Evolutionary conservation across 2,329 filamentous ascomycete genomes (phyloP).

Genomic region (Hortaea werneckii): DNA sequence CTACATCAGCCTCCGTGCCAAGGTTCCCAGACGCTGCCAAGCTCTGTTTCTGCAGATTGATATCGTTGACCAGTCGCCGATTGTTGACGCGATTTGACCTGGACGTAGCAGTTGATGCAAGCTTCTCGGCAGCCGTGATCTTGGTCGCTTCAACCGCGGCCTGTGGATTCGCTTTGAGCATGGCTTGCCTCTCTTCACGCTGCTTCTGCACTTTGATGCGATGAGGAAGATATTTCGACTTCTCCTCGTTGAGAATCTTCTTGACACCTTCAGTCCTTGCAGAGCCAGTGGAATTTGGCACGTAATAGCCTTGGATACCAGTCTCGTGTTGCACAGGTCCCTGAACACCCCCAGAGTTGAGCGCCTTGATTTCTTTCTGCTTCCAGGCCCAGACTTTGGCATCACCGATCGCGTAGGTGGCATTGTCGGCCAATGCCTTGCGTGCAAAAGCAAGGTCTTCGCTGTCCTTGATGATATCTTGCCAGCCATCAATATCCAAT

Average conservation of each 20-base stretch:
- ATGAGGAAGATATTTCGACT: slow-evolving; percentile 95
- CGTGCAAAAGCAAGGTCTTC: slow-evolving; percentile 53
- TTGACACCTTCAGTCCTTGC: slow-evolving; percentile 89
- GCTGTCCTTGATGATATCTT: slow-evolving; percentile 57
- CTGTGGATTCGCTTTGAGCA: slow-evolving; percentile 53
- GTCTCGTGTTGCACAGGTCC: slow-evolving; percentile 45
- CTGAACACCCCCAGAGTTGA: slow-evolving; percentile 47
- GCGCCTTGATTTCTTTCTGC: slow-evolving; percentile 60
- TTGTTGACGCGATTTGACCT: slow-evolving; percentile 93
- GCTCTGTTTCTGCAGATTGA: slow-evolving; percentile 84
- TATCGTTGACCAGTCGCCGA: slow-evolving; percentile 83
- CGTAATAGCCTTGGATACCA: slow-evolving; percentile 61
- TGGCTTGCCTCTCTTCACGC: slow-evolving; percentile 81
- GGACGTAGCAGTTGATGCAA: slow-evolving; percentile 77
- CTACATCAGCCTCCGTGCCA: slow-evolving; percentile 61
- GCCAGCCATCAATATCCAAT: slow-evolving; percentile 62
- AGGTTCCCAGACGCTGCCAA: slow-evolving; percentile 49
- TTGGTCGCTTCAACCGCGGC: slow-evolving; percentile 59
- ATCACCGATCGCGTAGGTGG: slow-evolving; percentile 44
- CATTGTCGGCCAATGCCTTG: slow-evolving; percentile 38
- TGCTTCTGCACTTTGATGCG: slow-evolving; percentile 92
- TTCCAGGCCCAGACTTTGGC: slow-evolving; percentile 58
- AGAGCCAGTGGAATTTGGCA: slow-evolving; percentile 73
- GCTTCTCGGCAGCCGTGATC: slow-evolving; percentile 60
- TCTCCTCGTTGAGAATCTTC: slow-evolving; percentile 93